A percentile compares a stretch with the other conserved stretches of the same genome.
phyloP scores from a whole-genome alignment of 768 basidiomycete species.

The Tylopilus cervinicoccineus region DNA sequence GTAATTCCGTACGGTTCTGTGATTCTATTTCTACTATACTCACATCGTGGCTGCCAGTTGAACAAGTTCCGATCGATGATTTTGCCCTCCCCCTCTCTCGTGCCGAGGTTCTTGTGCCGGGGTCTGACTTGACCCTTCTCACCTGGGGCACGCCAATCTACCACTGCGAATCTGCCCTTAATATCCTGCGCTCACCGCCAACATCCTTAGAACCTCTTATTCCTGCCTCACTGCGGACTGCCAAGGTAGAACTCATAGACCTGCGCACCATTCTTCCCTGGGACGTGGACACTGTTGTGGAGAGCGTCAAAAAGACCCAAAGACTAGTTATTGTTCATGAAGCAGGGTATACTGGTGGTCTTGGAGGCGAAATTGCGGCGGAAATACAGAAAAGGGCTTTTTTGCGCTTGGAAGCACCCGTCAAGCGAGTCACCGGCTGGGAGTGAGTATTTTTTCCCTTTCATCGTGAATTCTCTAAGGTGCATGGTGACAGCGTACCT shows the following conservation, averaged over 20 bases:
- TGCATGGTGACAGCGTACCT: constrained; percentile 54
- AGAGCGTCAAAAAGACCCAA: constrained; percentile 83
- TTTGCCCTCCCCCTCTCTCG: constrained; percentile 78
- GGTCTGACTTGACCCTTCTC: constrained; percentile 83
- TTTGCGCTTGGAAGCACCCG: constrained; percentile 82
- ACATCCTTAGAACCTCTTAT: constrained; percentile 58
- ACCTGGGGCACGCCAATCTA: constrained; percentile 95
- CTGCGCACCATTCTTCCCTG: constrained; percentile 86
- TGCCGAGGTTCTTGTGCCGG: constrained; percentile 71
- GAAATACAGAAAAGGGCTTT: constrained; percentile 89
- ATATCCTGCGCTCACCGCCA: constrained; percentile 66
- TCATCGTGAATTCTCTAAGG: neutral
- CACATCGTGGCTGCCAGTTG: constrained; percentile 44
- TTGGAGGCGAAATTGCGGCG: constrained; percentile 89
- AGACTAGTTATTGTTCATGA: constrained; percentile 89
- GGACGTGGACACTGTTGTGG: constrained; percentile 76
- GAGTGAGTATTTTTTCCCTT: constrained; percentile 59
- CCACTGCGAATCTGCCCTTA: constrained; percentile 81
- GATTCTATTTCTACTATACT: neutral
- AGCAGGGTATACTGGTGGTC: constrained; percentile 81
- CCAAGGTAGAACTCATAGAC: constrained; percentile 87
- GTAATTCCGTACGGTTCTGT: constrained; percentile 30
- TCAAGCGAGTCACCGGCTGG: constrained; percentile 87
- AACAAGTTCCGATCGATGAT: constrained; percentile 90
- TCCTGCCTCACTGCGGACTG: constrained; percentile 58